Evolutionary conservation across 129 eudicot species (phyloP).

Genomic region (Ambrosia artemisiifolia): DNA sequence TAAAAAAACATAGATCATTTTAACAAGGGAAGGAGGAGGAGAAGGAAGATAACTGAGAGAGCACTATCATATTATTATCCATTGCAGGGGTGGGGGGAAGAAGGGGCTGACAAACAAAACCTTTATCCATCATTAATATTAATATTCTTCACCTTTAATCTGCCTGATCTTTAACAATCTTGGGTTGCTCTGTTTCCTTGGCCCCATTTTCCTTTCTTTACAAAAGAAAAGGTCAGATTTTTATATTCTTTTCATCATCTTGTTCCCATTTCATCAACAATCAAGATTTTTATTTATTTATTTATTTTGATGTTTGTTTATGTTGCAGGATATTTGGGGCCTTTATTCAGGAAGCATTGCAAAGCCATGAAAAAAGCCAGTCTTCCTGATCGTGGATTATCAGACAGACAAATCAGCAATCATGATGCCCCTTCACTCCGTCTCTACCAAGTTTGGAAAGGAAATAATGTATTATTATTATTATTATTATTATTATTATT

Average conservation of each 20-base stretch:
- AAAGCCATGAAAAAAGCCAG: conserved; percentile 37
- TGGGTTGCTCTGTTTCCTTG: conserved; percentile 35
- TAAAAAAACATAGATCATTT: too few species aligned
- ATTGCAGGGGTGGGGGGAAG: conserved; percentile 30
- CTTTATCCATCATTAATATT: conserved; percentile 23
- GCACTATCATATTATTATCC: conserved; percentile 12
- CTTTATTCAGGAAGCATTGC: conserved; percentile 33
- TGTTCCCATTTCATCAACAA: not conserved
- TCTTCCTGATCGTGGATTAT: conserved; percentile 29
- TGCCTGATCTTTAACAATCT: conserved; percentile 19
- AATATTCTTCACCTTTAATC: not conserved
- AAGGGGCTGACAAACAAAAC: conserved; percentile 32
- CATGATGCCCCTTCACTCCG: conserved; percentile 33
- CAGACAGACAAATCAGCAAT: conserved; percentile 30
- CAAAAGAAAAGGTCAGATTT: conserved; percentile 18
- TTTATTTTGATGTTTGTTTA: not conserved
- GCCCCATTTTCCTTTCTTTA: conserved; percentile 34
- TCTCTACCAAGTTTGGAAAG: conserved; percentile 60
- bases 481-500: not conserved
- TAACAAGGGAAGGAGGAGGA: too few species aligned
- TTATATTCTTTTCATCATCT: not conserved
- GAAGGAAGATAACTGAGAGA: conserved; percentile 12
- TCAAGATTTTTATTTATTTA: not conserved
- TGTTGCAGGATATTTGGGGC: conserved; percentile 37
- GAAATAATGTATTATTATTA: conserved; percentile 42